Percentiles rank a stretch among this genome's conserved stretches.
Evolutionary conservation across 2,329 filamentous ascomycete genomes (phyloP).

Genomic region (Polytolypa hystricis): DNA sequence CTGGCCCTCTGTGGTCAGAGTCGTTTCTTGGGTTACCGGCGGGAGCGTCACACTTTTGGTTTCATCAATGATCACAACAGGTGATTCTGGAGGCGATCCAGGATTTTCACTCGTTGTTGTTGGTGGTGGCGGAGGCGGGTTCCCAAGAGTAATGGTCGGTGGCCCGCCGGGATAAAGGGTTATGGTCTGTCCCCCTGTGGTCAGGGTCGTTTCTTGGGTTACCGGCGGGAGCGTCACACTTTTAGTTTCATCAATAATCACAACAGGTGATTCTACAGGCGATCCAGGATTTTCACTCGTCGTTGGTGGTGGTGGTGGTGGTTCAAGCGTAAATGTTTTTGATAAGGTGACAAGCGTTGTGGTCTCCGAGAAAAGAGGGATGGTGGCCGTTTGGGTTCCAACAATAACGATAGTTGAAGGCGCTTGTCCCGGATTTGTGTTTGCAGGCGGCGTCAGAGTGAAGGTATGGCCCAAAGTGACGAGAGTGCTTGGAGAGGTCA

Average conservation of each 20-base stretch:
- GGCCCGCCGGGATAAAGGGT: conserved; percentile 4
- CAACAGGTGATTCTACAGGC: neutral
- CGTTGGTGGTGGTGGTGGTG: conserved; percentile 1
- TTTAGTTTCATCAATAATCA: conserved; percentile 3
- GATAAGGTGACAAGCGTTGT: conserved; percentile 3
- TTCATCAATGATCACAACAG: conserved; percentile 1
- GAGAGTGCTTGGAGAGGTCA: conserved; percentile 4
- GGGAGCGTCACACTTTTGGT: conserved; percentile 3
- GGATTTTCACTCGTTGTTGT: neutral
- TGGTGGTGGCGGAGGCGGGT: neutral
- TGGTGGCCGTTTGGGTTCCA: conserved; percentile 5
- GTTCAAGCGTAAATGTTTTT: neutral
- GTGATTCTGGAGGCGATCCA: neutral
- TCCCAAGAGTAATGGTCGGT: conserved; percentile 2
- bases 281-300: neutral
- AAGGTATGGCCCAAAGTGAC: conserved; percentile 6
- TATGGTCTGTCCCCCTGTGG: conserved; percentile 2
- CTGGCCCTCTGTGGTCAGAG: conserved; percentile 3
- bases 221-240: conserved; percentile 1
- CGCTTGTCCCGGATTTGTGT: conserved; percentile 2
- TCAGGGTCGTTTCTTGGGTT: conserved; percentile 2
- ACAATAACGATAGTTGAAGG: conserved; percentile 5
- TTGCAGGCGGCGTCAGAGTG: conserved; percentile 1
- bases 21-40: neutral
- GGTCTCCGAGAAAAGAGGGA: neutral